Evolutionary conservation across 1,284 basidiomycete genomes (phyloP).

Genomic region (Gomphus sp.): DNA sequence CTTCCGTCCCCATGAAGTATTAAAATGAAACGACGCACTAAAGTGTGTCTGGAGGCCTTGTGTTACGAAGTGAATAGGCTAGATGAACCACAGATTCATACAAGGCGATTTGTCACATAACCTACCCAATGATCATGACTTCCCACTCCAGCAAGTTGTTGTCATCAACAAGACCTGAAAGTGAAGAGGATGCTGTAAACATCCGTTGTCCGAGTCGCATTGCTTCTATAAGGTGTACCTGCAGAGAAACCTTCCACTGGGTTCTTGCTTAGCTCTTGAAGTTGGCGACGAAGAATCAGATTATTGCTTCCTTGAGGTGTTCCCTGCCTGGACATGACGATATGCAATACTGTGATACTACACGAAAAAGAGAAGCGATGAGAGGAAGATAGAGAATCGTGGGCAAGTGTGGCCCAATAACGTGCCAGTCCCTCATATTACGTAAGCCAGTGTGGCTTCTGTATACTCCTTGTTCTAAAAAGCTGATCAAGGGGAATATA

Average conservation of each 20-base stretch:
- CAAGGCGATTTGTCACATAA: slow-evolving; percentile 13
- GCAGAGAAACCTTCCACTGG: slow-evolving; percentile 94
- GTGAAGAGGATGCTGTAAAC: slow-evolving; percentile 12
- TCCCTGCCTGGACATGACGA: neutral
- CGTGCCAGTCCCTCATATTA: neutral
- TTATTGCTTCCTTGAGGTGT: slow-evolving; percentile 1
- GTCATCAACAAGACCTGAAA: slow-evolving; percentile 81
- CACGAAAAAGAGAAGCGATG: neutral
- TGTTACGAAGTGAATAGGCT: slow-evolving; percentile 4
- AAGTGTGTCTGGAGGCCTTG: slow-evolving; percentile 79
- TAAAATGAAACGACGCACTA: slow-evolving; percentile 47
- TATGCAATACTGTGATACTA: neutral
- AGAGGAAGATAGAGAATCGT: slow-evolving; percentile 3
- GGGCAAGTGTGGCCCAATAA: neutral
- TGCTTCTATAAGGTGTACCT: slow-evolving; percentile 35
- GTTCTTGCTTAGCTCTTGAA: slow-evolving; percentile 78
- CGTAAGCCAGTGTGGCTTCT: neutral
- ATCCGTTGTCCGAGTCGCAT: slow-evolving; percentile 12
- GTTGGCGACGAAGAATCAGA: slow-evolving; percentile 72
- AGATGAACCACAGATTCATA: slow-evolving; percentile 1
- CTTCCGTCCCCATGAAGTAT: neutral
- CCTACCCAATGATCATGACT: slow-evolving; percentile 85
- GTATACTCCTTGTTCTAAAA: too few species aligned
- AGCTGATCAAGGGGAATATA: too few species aligned
- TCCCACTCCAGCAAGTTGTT: slow-evolving; percentile 93